phyloP scores from a whole-genome alignment of 129 eudicot genomes.

The Centaurea solstitialis region DNA sequence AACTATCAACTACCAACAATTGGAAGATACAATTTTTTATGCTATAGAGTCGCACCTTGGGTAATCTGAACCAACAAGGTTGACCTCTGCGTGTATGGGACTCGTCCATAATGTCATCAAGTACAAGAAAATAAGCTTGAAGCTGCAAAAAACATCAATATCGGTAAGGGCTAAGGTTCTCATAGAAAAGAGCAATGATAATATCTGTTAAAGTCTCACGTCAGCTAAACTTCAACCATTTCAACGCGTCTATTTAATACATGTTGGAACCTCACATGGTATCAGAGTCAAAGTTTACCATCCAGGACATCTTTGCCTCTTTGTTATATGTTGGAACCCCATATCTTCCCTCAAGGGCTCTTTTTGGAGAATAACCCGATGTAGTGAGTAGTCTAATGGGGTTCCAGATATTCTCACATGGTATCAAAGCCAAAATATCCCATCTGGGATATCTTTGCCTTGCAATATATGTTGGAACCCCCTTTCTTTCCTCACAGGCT shows the following conservation, averaged over 20 bases:
- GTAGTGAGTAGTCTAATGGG: background rate
- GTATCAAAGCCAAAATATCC: too few relatives aligned
- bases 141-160: conserved; percentile 38
- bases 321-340: background rate
- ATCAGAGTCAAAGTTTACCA: too few relatives aligned
- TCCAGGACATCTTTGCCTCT: background rate
- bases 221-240: background rate
- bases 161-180: background rate
- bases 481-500: background rate
- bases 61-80: conserved; percentile 72
- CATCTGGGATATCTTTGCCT: background rate
- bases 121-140: conserved; percentile 73
- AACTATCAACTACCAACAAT: background rate
- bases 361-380: background rate
- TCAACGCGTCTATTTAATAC: background rate
- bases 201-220: background rate
- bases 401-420: background rate
- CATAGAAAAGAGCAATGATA: background rate
- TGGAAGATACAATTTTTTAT: background rate
- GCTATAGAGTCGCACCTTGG: conserved; percentile 43
- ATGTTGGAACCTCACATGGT: background rate
- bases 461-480: background rate
- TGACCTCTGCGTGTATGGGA: conserved; percentile 75
- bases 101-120: conserved; percentile 72
- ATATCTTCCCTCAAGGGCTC: background rate